A percentile compares a stretch with the other conserved stretches of the same genome.
These are phyloP conservation scores for Aspergillus nomiae DNA, from an alignment of 2,329 filamentous ascomycete species.

Conservation along the genomic window DNA sequence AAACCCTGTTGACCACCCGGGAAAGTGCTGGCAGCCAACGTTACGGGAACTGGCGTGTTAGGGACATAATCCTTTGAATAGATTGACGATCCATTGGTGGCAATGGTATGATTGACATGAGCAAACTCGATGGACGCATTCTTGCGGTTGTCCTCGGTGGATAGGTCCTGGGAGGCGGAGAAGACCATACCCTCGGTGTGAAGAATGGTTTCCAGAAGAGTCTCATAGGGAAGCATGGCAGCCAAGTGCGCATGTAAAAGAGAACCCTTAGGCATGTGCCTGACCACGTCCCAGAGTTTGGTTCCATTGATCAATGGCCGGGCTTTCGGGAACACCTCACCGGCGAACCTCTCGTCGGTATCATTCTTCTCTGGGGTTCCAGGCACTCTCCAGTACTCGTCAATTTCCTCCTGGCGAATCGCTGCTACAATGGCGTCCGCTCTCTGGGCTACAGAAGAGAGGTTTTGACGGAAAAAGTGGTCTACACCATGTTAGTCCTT, in stretches of 20 bases:
- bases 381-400: constrained; percentile 20
- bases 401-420: constrained; percentile 23
- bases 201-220: constrained; percentile 69
- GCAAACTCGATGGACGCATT: constrained; percentile 63
- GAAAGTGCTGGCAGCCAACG: constrained; percentile 67
- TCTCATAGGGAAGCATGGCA: constrained; percentile 84
- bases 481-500: constrained; percentile 9
- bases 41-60: constrained; percentile 58
- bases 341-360: constrained; percentile 52
- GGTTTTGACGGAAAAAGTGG: constrained; percentile 39
- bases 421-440: constrained; percentile 64
- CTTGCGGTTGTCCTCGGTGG: constrained; percentile 52
- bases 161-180: constrained; percentile 57
- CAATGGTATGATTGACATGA: constrained; percentile 52
- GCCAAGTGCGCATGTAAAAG: constrained; percentile 75
- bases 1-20: constrained; percentile 73
- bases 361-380: constrained; percentile 13
- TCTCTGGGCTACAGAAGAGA: constrained; percentile 70
- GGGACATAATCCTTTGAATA: constrained; percentile 66
- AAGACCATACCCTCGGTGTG: constrained; percentile 71
- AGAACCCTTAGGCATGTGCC: constrained; percentile 79
- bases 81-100: constrained; percentile 51
- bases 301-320: constrained; percentile 82
- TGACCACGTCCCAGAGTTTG: constrained; percentile 80
- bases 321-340: constrained; percentile 89